Percentiles rank a stretch among this genome's conserved stretches.
Evolutionary conservation across 495 filamentous ascomycete species (phyloP).

Genomic region (Hypoxylon crocopeplum): DNA sequence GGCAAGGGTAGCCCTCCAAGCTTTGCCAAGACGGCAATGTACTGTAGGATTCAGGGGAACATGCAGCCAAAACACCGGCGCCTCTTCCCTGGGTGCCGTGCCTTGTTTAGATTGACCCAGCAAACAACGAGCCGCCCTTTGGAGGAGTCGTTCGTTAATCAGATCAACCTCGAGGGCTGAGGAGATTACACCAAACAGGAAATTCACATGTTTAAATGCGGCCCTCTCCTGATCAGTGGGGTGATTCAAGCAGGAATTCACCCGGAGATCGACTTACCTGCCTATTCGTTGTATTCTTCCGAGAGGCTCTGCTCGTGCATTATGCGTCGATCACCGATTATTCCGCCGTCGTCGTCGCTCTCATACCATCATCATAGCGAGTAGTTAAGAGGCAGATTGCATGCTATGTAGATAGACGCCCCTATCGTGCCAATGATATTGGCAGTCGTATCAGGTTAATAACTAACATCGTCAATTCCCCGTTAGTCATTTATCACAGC

Average conservation of each 20-base stretch:
- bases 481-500: constrained; percentile 5
- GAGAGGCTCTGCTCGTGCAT: constrained; percentile 14
- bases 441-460: constrained; percentile 4
- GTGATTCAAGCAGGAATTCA: constrained; percentile 9
- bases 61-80: constrained; percentile 19
- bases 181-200: constrained; percentile 1
- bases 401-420: not conserved
- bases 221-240: constrained; percentile 1
- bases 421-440: not conserved
- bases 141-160: constrained; percentile 21
- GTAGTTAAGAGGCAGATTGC: not conserved
- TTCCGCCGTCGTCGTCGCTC: constrained; percentile 1
- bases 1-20: constrained; percentile 12
- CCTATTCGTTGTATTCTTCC: constrained; percentile 5
- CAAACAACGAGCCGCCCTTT: constrained; percentile 17
- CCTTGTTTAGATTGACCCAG: not conserved
- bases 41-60: constrained; percentile 15
- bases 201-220: constrained; percentile 11
- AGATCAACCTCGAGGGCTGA: constrained; percentile 6
- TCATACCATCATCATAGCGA: constrained; percentile 4
- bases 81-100: constrained; percentile 5
- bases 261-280: constrained; percentile 2
- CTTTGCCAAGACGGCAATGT: constrained; percentile 12
- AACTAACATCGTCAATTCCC: not conserved
- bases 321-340: constrained; percentile 4